phyloP scores from a whole-genome alignment of 129 eudicot species.

The Erigeron canadensis region DNA sequence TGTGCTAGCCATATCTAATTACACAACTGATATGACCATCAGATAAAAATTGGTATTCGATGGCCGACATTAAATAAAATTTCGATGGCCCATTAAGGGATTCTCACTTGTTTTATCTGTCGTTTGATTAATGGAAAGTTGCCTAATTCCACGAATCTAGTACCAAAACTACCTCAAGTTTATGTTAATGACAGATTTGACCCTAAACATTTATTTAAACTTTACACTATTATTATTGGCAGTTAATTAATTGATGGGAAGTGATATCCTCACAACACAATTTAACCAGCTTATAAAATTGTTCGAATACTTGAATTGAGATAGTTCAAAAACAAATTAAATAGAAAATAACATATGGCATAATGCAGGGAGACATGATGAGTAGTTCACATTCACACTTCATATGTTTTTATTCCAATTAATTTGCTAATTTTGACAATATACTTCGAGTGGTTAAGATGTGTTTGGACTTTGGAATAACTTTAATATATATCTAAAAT shows the following conservation, averaged over 20 bases:
- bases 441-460: background rate
- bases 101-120: conserved; percentile 15
- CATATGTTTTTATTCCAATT: background rate
- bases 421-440: background rate
- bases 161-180: conserved; percentile 5
- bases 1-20: background rate
- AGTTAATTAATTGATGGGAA: too few species aligned
- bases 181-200: conserved; percentile 6
- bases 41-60: background rate
- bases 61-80: conserved; percentile 35
- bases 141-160: conserved; percentile 13
- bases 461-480: background rate
- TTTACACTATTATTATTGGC: background rate
- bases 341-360: too few species aligned
- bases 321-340: too few species aligned
- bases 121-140: conserved; percentile 11
- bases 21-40: background rate
- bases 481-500: background rate
- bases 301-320: too few species aligned
- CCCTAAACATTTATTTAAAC: background rate
- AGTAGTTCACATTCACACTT: background rate
- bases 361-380: too few species aligned
- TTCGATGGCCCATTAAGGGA: conserved; percentile 30
- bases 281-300: too few species aligned
- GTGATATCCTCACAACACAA: too few species aligned